Base-by-base conservation (phyloP, 495 filamentous ascomycete species). In the Trypethelium eluteriae region DNA sequence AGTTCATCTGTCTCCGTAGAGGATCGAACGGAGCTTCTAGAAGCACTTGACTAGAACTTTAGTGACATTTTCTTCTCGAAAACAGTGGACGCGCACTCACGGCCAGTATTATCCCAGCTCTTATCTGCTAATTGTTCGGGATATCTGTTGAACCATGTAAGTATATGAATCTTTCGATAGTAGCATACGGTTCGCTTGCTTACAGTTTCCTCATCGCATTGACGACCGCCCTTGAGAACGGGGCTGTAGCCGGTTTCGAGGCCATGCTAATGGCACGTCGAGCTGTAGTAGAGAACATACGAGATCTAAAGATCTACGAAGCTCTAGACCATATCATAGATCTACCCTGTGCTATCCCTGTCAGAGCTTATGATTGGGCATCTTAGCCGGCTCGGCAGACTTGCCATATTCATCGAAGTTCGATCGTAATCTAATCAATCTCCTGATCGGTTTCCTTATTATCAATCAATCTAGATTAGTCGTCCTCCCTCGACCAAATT, bases 71-170 rank as follows among this genome's bases (percentile, higher is more conserved):
- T 35, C 16, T 25, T 11, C 49, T 34, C 1, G 2, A 11, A 16
- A 50, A 38, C 16, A 36, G 7, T 3, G 41, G 61, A 39, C 5
- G 25, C 32, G 57, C n/a, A 49, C 88, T 74, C 77, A 92, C 90
- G 76, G 68, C 91, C 91, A 49, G 91, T 97, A 70, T 98, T 98
- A 74, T 98, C 94, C 80, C 89, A 98, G 76, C 88, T 87, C 71
- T 88, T 88, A 71, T 97, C 93, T 11, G 94, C 93, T 59, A 98
- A 81, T 49, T 85, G 85, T 77, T 93, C 88, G 0, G 94, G 94
- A 75, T 96, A 98, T 47, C 92, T 96, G 72, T 64, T 25, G 38
- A 2, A 67, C 63, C 38, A 62, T 47, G 38, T 68, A 14, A 66
- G 71, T 68, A 64, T 44, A 38, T 41, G 47, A 12, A 10, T 34